Evolutionary conservation across 192 early-diverging fungal species (phyloP).

Genomic region (Dispira parvispora): DNA sequence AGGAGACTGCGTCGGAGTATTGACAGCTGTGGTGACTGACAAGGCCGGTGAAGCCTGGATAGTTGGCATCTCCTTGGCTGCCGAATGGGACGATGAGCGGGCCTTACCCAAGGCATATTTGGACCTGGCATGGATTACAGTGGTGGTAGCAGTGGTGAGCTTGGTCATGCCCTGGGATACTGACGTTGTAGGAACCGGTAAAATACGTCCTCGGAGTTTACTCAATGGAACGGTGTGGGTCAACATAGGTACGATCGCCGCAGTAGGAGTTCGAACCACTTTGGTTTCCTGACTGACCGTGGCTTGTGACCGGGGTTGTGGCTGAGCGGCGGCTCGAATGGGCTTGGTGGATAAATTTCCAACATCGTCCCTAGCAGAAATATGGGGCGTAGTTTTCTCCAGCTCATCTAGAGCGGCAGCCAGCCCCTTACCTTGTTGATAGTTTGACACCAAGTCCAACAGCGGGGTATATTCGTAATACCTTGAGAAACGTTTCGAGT

Average conservation of each 20-base stretch:
- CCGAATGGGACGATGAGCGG: too few relatives aligned
- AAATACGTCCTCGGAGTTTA: too few relatives aligned
- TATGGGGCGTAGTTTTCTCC: background rate
- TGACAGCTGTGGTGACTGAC: too few relatives aligned
- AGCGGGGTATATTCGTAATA: background rate
- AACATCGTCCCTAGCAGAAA: background rate
- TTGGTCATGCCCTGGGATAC: too few relatives aligned
- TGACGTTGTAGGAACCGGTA: too few relatives aligned
- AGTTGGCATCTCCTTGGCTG: too few relatives aligned
- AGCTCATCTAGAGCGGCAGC: conserved; percentile 4
- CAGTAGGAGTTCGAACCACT: too few relatives aligned
- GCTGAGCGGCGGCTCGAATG: background rate
- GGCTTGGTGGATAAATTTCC: background rate
- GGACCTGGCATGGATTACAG: too few relatives aligned
- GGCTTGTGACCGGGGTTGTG: background rate
- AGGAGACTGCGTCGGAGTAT: too few relatives aligned
- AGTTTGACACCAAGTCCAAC: background rate
- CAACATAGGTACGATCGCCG: background rate
- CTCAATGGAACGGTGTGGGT: background rate
- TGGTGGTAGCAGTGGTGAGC: too few relatives aligned
- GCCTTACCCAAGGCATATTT: too few relatives aligned
- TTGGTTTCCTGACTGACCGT: background rate
- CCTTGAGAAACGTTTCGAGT: conserved; percentile 7
- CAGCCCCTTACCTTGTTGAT: background rate
- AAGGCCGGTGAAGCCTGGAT: too few relatives aligned